Conservation (phyloP, 129 eudicot species). For the Saposhnikovia divaricata region DNA sequence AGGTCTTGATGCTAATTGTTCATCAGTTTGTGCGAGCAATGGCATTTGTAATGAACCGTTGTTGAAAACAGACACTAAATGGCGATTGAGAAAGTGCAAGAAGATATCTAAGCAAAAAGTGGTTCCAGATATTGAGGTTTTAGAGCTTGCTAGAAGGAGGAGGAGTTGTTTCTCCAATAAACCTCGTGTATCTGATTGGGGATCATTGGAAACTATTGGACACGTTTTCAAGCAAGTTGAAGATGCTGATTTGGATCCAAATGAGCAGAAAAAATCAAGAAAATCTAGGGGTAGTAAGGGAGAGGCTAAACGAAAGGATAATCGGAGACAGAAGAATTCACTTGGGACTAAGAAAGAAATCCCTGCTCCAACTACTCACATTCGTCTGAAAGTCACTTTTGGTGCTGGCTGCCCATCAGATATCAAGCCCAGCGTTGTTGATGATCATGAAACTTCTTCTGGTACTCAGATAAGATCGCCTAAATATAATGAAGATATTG, state of each 20-base stretch:
- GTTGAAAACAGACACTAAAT: constrained; percentile 19
- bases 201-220: constrained; percentile 31
- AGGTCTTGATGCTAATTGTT: constrained; percentile 19
- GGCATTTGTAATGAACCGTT: constrained; percentile 24
- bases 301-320: constrained; percentile 23
- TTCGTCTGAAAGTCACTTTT: constrained; percentile 57
- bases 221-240: constrained; percentile 27
- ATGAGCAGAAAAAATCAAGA: constrained; percentile 12
- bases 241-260: constrained; percentile 15
- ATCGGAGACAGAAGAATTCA: constrained; percentile 16
- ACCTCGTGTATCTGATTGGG: constrained; percentile 66
- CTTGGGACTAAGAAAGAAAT: constrained; percentile 22
- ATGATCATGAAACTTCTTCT: constrained; percentile 20
- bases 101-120: constrained; percentile 29
- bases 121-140: constrained; percentile 32
- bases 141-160: constrained; percentile 42
- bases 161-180: constrained; percentile 42
- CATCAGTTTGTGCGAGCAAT: constrained; percentile 33
- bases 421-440: constrained; percentile 22
- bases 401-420: constrained; percentile 33
- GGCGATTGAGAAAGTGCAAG: constrained; percentile 30
- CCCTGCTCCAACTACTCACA: constrained; percentile 31
- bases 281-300: constrained; percentile 22
- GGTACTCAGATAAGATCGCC: constrained; percentile 21
- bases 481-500: constrained; percentile 14